A percentile compares a stretch with the other conserved stretches of the same genome.
These are phyloP conservation scores for Phoenix dactylifera DNA, from an alignment of 176 grass and related monocot genomes.

Conservation along the genomic window DNA sequence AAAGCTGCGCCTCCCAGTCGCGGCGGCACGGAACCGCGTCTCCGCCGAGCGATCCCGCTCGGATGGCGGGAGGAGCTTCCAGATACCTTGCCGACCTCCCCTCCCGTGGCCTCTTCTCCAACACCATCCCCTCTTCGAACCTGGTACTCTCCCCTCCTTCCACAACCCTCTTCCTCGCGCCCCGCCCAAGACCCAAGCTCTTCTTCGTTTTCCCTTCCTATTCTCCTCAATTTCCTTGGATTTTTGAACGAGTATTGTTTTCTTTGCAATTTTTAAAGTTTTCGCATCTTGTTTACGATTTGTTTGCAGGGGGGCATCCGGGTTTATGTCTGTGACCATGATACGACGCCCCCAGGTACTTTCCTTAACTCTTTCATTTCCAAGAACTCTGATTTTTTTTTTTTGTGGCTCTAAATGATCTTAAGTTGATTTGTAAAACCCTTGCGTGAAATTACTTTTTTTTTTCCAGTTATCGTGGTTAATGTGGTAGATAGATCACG, in stretches of 20 bases:
- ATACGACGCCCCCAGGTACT: conserved; percentile 10
- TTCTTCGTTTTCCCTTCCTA: neutral
- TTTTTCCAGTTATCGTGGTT: too few species aligned
- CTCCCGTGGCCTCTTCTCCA: conserved; percentile 26
- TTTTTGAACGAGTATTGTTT: neutral
- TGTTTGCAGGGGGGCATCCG: conserved; percentile 1
- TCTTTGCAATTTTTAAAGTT: too few species aligned
- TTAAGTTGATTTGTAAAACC: too few species aligned
- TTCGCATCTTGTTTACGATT: neutral
- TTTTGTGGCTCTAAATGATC: too few species aligned
- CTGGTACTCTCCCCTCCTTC: conserved; percentile 16
- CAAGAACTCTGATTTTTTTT: too few species aligned
- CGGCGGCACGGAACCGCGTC: too few species aligned
- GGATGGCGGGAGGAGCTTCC: conserved; percentile 16
- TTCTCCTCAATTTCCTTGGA: neutral
- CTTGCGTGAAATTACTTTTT: too few species aligned
- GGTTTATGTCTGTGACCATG: conserved; percentile 13
- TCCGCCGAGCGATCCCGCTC: too few species aligned
- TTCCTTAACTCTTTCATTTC: neutral
- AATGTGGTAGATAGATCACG: too few species aligned
- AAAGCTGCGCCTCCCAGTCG: too few species aligned
- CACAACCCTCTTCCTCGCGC: neutral
- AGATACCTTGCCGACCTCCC: conserved; percentile 26
- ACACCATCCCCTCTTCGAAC: conserved; percentile 19
- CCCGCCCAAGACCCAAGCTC: neutral